Evolutionary conservation across 2,329 filamentous ascomycete species (phyloP).

Genomic region (Stemphylium beticola): DNA sequence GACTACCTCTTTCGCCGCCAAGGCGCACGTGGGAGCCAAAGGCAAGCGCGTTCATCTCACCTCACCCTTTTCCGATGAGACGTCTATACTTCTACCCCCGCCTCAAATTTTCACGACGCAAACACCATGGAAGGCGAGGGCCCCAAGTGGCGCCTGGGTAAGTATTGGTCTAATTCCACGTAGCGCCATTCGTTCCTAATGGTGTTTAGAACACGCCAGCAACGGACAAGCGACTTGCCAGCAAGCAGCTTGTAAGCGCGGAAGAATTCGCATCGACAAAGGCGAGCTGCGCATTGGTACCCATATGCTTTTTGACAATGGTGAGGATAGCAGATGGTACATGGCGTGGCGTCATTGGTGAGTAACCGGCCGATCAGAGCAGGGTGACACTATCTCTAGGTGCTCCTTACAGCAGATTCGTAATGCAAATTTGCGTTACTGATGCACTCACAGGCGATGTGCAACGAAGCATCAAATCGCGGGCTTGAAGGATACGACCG

Average conservation of each 20-base stretch:
- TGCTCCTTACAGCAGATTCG: too few relatives aligned
- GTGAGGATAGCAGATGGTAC: conserved; percentile 64
- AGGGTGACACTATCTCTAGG: too few relatives aligned
- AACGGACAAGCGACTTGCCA: conserved; percentile 58
- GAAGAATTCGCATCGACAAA: conserved; percentile 66
- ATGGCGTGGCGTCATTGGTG: conserved; percentile 82
- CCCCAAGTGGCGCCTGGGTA: conserved; percentile 26
- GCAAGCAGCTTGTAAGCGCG: conserved; percentile 73
- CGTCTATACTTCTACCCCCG: neutral
- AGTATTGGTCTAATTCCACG: neutral
- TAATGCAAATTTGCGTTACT: neutral
- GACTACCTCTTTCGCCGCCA: conserved; percentile 4
- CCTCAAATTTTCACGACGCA: too few relatives aligned
- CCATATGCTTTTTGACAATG: conserved; percentile 63
- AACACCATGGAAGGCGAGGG: conserved; percentile 5
- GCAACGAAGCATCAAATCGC: conserved; percentile 75
- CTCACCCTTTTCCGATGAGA: neutral
- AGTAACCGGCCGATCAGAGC: conserved; percentile 30
- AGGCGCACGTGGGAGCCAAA: neutral
- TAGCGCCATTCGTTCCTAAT: neutral
- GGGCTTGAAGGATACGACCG: conserved; percentile 65
- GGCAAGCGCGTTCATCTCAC: neutral
- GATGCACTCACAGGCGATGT: conserved; percentile 70
- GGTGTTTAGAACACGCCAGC: conserved; percentile 15
- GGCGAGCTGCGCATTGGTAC: conserved; percentile 78